Percentiles rank a stretch among this genome's conserved stretches.
Evolutionary conservation across 768 basidiomycete genomes (phyloP).

Genomic region (Serendipita sp.): DNA sequence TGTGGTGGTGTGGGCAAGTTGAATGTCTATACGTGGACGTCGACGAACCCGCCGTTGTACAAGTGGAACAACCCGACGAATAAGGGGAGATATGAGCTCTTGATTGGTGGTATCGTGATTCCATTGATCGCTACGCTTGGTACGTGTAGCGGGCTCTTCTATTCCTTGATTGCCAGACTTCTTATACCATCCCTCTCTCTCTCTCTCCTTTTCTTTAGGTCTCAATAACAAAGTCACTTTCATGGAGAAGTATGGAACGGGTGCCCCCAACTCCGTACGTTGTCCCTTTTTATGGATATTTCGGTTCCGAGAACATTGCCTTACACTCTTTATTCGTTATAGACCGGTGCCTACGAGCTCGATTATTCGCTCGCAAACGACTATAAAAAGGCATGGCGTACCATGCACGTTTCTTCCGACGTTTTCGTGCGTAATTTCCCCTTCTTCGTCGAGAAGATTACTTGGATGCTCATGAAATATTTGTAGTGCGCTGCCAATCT

Average conservation of each 20-base stretch:
- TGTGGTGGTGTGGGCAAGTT: constrained; percentile 47
- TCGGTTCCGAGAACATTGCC: too few species aligned
- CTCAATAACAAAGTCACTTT: constrained; percentile 48
- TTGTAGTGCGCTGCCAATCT: constrained; percentile 34
- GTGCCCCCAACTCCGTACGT: constrained; percentile 27
- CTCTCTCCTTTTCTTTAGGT: not conserved
- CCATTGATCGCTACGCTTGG: constrained; percentile 62
- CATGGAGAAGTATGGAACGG: constrained; percentile 59
- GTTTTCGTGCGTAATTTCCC: constrained; percentile 30
- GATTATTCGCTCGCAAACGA: constrained; percentile 40
- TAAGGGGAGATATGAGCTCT: constrained; percentile 46
- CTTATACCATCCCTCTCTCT: too few species aligned
- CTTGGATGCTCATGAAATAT: too few species aligned
- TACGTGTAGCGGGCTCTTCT: constrained; percentile 14
- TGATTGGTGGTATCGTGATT: constrained; percentile 45
- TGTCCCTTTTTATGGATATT: too few species aligned
- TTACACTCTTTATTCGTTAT: constrained; percentile 15
- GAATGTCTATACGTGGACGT: constrained; percentile 14
- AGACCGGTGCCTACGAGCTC: constrained; percentile 63
- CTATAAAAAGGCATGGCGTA: constrained; percentile 42
- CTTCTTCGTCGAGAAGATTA: constrained; percentile 20
- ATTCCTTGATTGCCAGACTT: too few species aligned
- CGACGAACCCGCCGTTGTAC: constrained; percentile 18
- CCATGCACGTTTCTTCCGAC: constrained; percentile 60
- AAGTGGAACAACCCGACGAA: constrained; percentile 50